Conservation (phyloP, 441 rosid genomes). For the Mallotus japonicus region DNA sequence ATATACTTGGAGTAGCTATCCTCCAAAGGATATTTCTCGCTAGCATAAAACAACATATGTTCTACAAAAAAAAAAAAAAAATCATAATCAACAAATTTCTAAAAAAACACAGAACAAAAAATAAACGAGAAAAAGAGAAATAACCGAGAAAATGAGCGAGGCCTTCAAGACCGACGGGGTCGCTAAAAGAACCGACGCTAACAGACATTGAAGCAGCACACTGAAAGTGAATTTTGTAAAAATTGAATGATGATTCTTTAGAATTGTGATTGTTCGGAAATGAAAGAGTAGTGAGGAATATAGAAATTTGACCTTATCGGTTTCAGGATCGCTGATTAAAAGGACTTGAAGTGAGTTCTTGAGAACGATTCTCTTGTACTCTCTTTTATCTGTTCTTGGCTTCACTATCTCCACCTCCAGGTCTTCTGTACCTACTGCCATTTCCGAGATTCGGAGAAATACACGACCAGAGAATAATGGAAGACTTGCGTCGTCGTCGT, state of each 20-base stretch:
- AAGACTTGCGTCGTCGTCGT: no score
- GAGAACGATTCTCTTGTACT: constrained; percentile 64
- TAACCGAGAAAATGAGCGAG: constrained; percentile 91
- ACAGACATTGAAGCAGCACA: constrained; percentile 96
- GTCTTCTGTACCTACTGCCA: constrained; percentile 46
- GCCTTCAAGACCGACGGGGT: constrained; percentile 86
- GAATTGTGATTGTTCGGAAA: no score
- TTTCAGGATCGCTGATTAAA: constrained; percentile 79
- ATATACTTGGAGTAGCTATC: constrained; percentile 90
- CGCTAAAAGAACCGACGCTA: constrained; percentile 72
- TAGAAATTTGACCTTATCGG: constrained; percentile 54
- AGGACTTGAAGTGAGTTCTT: constrained; percentile 67
- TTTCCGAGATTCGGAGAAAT: constrained; percentile 9
- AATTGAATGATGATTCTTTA: no score
- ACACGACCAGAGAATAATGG: no score
- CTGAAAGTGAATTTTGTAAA: constrained; percentile 30
- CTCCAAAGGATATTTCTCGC: constrained; percentile 84
- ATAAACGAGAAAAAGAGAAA: background rate
- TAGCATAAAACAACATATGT: constrained; percentile 95
- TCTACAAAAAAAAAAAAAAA: constrained; percentile 36
- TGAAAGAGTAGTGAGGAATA: no score
- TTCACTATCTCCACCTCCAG: constrained; percentile 54
- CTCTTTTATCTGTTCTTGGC: constrained; percentile 74
- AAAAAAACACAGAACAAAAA: background rate
- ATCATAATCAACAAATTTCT: background rate